Evolutionary conservation across 306 rosid genomes (phyloP).

Genomic region (Fagus crenata): DNA sequence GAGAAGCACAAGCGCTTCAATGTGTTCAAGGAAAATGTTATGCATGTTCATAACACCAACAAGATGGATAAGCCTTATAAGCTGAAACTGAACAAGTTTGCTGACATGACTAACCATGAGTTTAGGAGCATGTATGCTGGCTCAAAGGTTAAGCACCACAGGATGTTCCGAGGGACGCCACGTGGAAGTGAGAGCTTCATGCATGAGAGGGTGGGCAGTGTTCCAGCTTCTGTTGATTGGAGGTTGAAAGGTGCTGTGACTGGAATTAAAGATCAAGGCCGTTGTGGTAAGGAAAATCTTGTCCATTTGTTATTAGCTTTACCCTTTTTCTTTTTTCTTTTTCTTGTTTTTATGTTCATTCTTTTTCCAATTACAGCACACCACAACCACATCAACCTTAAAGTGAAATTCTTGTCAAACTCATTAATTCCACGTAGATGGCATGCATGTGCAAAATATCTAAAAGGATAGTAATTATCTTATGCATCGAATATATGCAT

Average conservation of each 20-base stretch:
- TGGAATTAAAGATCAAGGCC: slow-evolving; percentile 50
- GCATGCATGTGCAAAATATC: not conserved
- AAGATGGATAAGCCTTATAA: slow-evolving; percentile 52
- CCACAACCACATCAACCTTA: no score
- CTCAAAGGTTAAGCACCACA: slow-evolving; percentile 47
- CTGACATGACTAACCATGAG: slow-evolving; percentile 56
- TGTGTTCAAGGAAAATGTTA: slow-evolving; percentile 51
- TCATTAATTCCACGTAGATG: not conserved
- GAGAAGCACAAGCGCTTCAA: slow-evolving; percentile 50
- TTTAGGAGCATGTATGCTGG: slow-evolving; percentile 43
- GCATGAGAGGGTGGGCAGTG: slow-evolving; percentile 28
- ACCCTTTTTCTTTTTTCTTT: not conserved
- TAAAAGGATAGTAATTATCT: not conserved
- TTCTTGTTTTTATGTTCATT: not conserved
- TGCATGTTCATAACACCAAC: slow-evolving; percentile 48
- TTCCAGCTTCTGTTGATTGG: slow-evolving; percentile 52
- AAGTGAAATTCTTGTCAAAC: not conserved
- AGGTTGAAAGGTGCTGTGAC: slow-evolving; percentile 54
- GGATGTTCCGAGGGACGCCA: slow-evolving; percentile 42
- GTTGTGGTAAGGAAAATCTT: slow-evolving; percentile 39
- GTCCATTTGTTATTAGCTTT: not conserved
- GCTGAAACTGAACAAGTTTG: slow-evolving; percentile 55
- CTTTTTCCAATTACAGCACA: no score
- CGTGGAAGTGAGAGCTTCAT: slow-evolving; percentile 34
- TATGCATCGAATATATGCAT: no score